Conservation (phyloP, 176 grass and related monocot genomes). For the Carex pumila region DNA sequence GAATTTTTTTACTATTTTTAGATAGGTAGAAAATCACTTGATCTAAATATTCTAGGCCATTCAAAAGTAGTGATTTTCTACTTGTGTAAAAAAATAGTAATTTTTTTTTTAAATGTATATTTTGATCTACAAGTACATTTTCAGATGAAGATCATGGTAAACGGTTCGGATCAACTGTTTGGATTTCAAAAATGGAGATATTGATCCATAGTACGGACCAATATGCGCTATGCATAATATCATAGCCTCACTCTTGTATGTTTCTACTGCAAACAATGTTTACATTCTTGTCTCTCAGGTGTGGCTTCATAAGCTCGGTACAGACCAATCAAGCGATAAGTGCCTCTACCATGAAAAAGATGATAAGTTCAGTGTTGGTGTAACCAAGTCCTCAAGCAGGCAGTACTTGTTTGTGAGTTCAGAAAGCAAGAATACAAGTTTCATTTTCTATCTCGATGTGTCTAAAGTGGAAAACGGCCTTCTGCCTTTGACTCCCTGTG, state of each 20-base stretch:
- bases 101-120: no score
- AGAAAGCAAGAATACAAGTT: conserved; percentile 80
- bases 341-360: conserved; percentile 87
- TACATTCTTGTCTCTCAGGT: conserved; percentile 28
- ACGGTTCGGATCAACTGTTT: no score
- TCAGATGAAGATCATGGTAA: no score
- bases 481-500: conserved; percentile 48
- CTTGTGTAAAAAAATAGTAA: no score
- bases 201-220: no score
- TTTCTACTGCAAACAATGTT: conserved; percentile 15
- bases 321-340: conserved; percentile 61
- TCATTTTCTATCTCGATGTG: conserved; percentile 60
- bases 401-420: conserved; percentile 81
- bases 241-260: neutral
- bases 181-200: no score
- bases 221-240: no score
- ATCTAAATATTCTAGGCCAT: no score
- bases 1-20: no score
- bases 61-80: no score
- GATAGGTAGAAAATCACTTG: no score
- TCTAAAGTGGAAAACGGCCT: conserved; percentile 56
- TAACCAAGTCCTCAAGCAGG: conserved; percentile 81
- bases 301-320: conserved; percentile 65
- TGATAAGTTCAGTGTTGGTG: conserved; percentile 64
- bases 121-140: no score